phyloP scores from a whole-genome alignment of 495 filamentous ascomycete species.

The Annulohypoxylon maeteangense region DNA sequence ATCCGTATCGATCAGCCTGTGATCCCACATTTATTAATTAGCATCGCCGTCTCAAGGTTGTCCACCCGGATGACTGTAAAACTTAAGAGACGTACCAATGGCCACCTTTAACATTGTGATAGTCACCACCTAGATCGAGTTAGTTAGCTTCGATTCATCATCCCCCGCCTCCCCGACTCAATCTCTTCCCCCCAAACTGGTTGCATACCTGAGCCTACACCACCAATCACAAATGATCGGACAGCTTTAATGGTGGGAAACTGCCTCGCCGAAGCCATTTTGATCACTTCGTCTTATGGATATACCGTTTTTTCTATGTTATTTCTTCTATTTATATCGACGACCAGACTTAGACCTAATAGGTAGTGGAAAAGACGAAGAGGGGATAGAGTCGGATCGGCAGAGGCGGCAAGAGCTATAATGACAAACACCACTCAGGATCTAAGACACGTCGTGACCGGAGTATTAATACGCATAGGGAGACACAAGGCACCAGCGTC shows the following conservation, averaged over 20 bases:
- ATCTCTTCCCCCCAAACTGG: not conserved
- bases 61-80: not conserved
- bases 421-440: not conserved
- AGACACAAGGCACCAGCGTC: constrained; percentile 19
- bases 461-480: constrained; percentile 27
- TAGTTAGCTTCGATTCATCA: constrained; percentile 17
- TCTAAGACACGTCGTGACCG: constrained; percentile 8
- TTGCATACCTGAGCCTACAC: constrained; percentile 76
- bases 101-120: constrained; percentile 93
- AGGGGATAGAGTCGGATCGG: not conserved
- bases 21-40: constrained; percentile 5
- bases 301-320: not conserved
- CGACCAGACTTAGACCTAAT: not conserved
- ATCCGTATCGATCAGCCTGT: constrained; percentile 83
- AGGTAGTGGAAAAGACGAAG: not conserved
- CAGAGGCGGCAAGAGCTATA: constrained; percentile 11
- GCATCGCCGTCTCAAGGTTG: not conserved
- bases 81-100: constrained; percentile 69
- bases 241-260: constrained; percentile 84
- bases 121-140: constrained; percentile 71
- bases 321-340: constrained; percentile 2
- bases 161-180: constrained; percentile 13
- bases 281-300: constrained; percentile 1
- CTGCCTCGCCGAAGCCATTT: constrained; percentile 58
- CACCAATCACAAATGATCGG: constrained; percentile 82